Evolutionary conservation across 2,329 filamentous ascomycete genomes (phyloP).

Genomic region (Boeremia exigua): DNA sequence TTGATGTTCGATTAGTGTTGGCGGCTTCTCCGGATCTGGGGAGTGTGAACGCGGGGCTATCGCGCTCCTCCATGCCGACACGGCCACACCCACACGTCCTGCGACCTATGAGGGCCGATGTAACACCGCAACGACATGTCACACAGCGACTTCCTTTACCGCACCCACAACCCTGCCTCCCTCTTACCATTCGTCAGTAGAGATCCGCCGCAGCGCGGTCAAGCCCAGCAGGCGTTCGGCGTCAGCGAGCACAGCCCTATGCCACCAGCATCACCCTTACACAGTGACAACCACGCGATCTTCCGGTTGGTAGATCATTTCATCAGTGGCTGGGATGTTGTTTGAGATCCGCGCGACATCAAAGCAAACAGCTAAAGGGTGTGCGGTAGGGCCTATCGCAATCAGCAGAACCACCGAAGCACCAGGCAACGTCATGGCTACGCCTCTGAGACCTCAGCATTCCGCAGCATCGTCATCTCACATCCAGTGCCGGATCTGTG

Average conservation of each 20-base stretch:
- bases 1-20: no score
- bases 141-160: slow-evolving; percentile 4
- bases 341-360: slow-evolving; percentile 17
- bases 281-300: slow-evolving; percentile 24
- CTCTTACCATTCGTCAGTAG: background rate
- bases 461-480: background rate
- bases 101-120: background rate
- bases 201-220: no score
- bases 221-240: background rate
- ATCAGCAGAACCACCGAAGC: slow-evolving; percentile 17
- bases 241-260: slow-evolving; percentile 4
- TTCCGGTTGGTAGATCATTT: slow-evolving; percentile 34
- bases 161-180: background rate
- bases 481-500: background rate
- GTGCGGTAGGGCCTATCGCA: slow-evolving; percentile 27
- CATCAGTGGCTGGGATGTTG: slow-evolving; percentile 23
- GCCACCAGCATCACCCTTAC: slow-evolving; percentile 12
- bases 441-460: background rate
- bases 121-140: slow-evolving; percentile 6
- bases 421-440: slow-evolving; percentile 8
- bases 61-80: background rate
- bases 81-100: background rate
- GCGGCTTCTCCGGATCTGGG: no score
- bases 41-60: background rate
- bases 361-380: slow-evolving; percentile 16